Evolutionary conservation across 306 rosid genomes (phyloP).

Genomic region (Herpetospermum pedunculosum): DNA sequence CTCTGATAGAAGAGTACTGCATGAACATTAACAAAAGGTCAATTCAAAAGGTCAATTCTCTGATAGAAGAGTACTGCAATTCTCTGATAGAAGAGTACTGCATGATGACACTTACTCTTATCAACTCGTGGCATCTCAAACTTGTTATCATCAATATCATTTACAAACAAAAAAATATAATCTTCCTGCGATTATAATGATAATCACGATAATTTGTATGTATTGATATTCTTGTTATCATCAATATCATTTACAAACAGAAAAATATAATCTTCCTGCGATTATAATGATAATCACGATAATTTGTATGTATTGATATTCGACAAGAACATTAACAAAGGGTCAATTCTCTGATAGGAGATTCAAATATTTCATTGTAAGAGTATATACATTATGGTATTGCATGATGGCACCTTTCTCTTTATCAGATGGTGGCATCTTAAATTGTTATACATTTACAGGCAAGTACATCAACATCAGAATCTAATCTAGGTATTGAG

Average conservation of each 20-base stretch:
- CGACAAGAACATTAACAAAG: background rate
- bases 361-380: background rate
- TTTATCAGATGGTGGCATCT: background rate
- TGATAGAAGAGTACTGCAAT: too few relatives aligned
- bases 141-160: too few relatives aligned
- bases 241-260: background rate
- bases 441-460: slow-evolving; percentile 64
- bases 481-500: slow-evolving; percentile 44
- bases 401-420: background rate
- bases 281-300: background rate
- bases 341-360: background rate
- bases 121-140: too few relatives aligned
- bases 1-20: too few relatives aligned
- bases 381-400: background rate
- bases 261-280: background rate
- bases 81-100: too few relatives aligned
- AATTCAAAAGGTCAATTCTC: too few relatives aligned
- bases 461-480: slow-evolving; percentile 46
- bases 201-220: too few relatives aligned
- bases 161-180: too few relatives aligned
- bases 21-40: too few relatives aligned
- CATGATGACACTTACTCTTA: too few relatives aligned
- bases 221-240: too few relatives aligned
- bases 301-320: background rate
- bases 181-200: too few relatives aligned